Percentiles rank a stretch among this genome's conserved stretches.
phyloP scores from a whole-genome alignment of 495 filamentous ascomycete genomes.

The Aspergillus panamensis region DNA sequence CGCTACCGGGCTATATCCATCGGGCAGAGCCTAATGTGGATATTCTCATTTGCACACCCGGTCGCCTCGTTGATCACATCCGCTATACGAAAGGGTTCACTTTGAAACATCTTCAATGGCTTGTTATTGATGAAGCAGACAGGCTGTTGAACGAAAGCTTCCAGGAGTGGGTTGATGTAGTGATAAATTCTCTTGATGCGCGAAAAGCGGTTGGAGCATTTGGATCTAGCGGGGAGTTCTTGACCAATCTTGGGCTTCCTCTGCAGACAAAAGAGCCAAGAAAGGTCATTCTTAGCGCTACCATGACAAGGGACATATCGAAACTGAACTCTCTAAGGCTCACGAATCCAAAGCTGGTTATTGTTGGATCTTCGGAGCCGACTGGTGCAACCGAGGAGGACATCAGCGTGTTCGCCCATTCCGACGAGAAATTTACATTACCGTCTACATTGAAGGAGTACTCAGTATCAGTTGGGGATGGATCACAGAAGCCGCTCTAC shows the following conservation, averaged over 20 bases:
- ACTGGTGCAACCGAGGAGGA: slow-evolving; percentile 30
- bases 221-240: slow-evolving; percentile 39
- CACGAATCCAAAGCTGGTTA: slow-evolving; percentile 67
- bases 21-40: slow-evolving; percentile 68
- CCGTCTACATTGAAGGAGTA: slow-evolving; percentile 69
- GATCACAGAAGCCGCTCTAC: slow-evolving; percentile 78
- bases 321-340: slow-evolving; percentile 73
- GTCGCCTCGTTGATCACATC: slow-evolving; percentile 87
- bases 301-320: slow-evolving; percentile 85
- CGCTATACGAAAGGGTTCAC: slow-evolving; percentile 76
- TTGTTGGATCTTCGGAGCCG: slow-evolving; percentile 55
- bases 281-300: slow-evolving; percentile 85
- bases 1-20: slow-evolving; percentile 59
- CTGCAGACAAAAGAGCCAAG: slow-evolving; percentile 44
- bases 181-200: slow-evolving; percentile 61
- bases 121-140: slow-evolving; percentile 93
- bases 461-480: slow-evolving; percentile 70
- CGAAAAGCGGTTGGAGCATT: slow-evolving; percentile 49
- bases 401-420: slow-evolving; percentile 21
- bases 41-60: slow-evolving; percentile 88
- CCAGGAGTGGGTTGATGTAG: slow-evolving; percentile 80
- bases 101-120: slow-evolving; percentile 71
- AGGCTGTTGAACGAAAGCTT: slow-evolving; percentile 86
- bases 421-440: slow-evolving; percentile 51
- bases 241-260: slow-evolving; percentile 36